These are phyloP conservation scores for Peronosclerospora sorghi DNA, from an alignment of 352 stramenopile genomes.

Conservation along the genomic window DNA sequence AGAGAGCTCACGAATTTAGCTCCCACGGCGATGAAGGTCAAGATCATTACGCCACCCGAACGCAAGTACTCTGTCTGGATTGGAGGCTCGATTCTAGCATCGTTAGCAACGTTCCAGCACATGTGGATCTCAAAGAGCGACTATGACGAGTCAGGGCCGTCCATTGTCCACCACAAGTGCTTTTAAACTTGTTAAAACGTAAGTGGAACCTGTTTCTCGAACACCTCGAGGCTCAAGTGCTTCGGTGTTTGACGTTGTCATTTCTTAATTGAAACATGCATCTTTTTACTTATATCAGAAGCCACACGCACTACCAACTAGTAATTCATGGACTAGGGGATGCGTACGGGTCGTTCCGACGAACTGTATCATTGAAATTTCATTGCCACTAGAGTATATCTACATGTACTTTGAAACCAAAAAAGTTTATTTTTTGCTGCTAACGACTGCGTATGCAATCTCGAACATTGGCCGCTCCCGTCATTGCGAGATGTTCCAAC, in stretches of 20 bases:
- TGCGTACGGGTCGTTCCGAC: too few species aligned
- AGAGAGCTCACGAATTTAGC: constrained; percentile 87
- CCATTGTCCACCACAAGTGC: constrained; percentile 95
- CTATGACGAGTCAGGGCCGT: constrained; percentile 94
- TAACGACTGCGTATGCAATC: too few species aligned
- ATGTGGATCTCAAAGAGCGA: constrained; percentile 98
- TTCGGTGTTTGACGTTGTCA: constrained; percentile 36
- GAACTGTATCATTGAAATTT: too few species aligned
- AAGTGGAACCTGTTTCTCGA: constrained; percentile 1
- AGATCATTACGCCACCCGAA: constrained; percentile 89
- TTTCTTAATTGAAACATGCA: too few species aligned
- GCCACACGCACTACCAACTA: too few species aligned
- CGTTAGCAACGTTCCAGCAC: constrained; percentile 95
- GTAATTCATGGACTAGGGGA: too few species aligned
- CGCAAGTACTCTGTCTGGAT: constrained; percentile 97
- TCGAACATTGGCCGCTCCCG: too few species aligned
- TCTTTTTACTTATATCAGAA: too few species aligned
- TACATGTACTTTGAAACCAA: too few species aligned
- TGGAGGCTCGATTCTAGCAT: constrained; percentile 93
- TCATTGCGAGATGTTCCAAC: too few species aligned
- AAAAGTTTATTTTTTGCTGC: too few species aligned
- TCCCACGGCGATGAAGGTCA: constrained; percentile 92
- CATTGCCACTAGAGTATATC: too few species aligned
- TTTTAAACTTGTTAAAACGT: constrained; percentile 53
- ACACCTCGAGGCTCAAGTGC: constrained; percentile 45